Evolutionary conservation across 192 early-diverging fungal genomes (phyloP), one percentile per base, ranked within the genome.

Genomic region (Entomortierella chlamydospora): DNA sequence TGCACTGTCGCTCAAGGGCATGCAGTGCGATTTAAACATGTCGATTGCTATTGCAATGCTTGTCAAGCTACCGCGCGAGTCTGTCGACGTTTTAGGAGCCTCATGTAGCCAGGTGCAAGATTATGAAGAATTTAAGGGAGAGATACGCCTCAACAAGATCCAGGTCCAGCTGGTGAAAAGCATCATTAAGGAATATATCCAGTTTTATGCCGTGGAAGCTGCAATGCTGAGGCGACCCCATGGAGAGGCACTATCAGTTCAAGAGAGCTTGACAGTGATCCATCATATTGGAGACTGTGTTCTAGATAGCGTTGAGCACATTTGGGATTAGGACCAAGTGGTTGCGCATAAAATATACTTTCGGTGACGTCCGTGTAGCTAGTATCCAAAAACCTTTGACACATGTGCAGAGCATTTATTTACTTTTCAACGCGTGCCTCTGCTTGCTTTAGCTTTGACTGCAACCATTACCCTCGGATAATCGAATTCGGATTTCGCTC

Each of bases 31-130:
- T 0, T 26, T 78, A 28, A 53, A 64, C 61, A 64, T 78, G 73
- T 63, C 66, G 45, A 64, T 70, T n/a, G 73, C 73, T 20, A 53
- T 78, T n/a, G 61, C 66, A 6, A 57, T 78, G 34, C n/a, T 78
- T 25, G 26, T 45, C 31, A 78, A 78, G 20, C 31, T 51, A 37
- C 33, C 55, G 5, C 18, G 31, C 31, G 18, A 20, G 1, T 31
- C 30, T 17, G 33, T 28, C 28, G 17, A 28, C 26, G 11, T 11
- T 25, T n/a, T 20, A 42, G 2, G 22, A 1, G 47, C 17, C 17
- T 23, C 23, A 15, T 33, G 23, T 41, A n/a, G 30, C 4, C 18
- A 31, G 50, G 10, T n/a, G 26, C 56, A 42, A 8, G 61, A 23
- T 26, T 25, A 53, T 1, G 37, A 26, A n/a, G 33, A 52, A 15